A percentile compares a stretch with the other conserved stretches of the same genome.
These are phyloP conservation scores for Antrodiella citrinella DNA, from an alignment of 768 basidiomycete genomes.

Conservation along the genomic window DNA sequence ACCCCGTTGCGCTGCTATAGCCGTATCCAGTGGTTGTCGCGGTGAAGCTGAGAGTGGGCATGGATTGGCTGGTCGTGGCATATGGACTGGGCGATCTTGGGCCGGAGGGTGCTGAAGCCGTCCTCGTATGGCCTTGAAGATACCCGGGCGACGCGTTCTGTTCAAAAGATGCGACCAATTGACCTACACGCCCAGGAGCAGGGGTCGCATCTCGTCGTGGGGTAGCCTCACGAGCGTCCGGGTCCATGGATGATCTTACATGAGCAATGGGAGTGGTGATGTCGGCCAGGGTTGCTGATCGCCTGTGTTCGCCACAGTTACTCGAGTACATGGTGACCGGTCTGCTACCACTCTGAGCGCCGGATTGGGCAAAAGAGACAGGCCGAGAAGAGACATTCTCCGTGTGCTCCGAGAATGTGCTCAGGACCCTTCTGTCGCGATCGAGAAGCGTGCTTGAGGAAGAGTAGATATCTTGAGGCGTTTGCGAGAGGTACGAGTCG, in stretches of 20 bases:
- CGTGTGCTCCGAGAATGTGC: constrained; percentile 72
- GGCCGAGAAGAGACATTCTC: constrained; percentile 62
- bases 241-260: too few relatives aligned
- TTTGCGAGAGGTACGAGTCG: too few relatives aligned
- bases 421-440: constrained; percentile 45
- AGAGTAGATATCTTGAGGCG: too few relatives aligned
- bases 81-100: constrained; percentile 32
- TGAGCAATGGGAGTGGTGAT: constrained; percentile 30
- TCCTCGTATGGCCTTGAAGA: constrained; percentile 40
- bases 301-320: constrained; percentile 39
- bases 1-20: constrained; percentile 28
- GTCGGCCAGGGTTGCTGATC: constrained; percentile 35
- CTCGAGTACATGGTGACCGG: constrained; percentile 30
- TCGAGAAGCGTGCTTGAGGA: constrained; percentile 31
- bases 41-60: constrained; percentile 27
- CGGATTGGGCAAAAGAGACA: constrained; percentile 26
- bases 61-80: constrained; percentile 27
- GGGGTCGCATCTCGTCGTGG: too few relatives aligned
- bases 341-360: constrained; percentile 24
- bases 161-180: constrained; percentile 72
- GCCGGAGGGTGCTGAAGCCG: constrained; percentile 36
- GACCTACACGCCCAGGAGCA: constrained; percentile 45
- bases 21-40: constrained; percentile 27
- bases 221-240: too few relatives aligned
- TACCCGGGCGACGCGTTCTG: constrained; percentile 30